Base-by-base conservation (phyloP, 2,329 filamentous ascomycete species). In the Botrytis fragariae region DNA sequence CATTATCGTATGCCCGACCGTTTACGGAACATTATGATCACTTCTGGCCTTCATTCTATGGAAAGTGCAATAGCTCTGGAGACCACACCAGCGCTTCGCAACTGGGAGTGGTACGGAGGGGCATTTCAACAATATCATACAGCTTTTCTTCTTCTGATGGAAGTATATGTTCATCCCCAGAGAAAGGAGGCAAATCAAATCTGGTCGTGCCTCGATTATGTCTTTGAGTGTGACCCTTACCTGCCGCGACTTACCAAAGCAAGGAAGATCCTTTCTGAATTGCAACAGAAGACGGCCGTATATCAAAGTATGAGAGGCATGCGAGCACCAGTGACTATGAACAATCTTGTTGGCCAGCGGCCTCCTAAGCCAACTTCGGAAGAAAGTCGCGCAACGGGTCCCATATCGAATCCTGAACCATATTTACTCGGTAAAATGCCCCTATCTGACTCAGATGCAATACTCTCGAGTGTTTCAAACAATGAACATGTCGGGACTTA, bases 111-210 rank as follows among this genome's bases (percentile, higher is more conserved):
- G 92, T 94, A 93, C 77, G 79, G 84, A 20, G 91, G 91, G 7
- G 91, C 92, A 9, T 88, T 92, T 75, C 90, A 92, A 75, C 92
- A 93, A 79, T 93, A 91, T 80, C 92, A 94, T 78, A 86, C 87
- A 7, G 90, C 91, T 0, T 84, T 94, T 45, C 84, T 94, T 1
- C 83, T 95, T 35, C 85, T 93, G 10, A 87, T 89, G 35, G 91
- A 94, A 79, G 83, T 93, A 6, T 91, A 89, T 79, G 83, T 86
- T 71, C 77, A 79, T 60, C 79, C 80, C 14, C 67, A 78, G 32
- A 74, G 77, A 45, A 85, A 85, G 69, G 86, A 92, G 74, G 88
- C 89, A 2, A 86, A 87, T 37, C 87, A 91, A 14, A 91, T 93
- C 73, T 93, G 92, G 91, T 83, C 84, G 48, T 91, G 90, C 77